Evolutionary conservation across 768 basidiomycete species (phyloP), one percentile per base, ranked within the genome.

Genomic region (Serendipita sp.): DNA sequence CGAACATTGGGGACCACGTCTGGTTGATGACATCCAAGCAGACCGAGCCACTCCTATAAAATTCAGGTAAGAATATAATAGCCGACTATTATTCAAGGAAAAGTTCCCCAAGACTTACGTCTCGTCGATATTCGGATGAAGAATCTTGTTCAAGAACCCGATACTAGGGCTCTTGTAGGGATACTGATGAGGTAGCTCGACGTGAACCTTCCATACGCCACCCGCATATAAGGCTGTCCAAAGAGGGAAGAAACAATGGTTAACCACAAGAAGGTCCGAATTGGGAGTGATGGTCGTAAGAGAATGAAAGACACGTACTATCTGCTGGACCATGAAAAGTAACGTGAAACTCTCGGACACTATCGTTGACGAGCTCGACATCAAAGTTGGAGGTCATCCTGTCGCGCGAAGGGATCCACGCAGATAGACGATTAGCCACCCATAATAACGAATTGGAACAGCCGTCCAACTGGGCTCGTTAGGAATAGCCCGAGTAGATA

Each of bases 101-200:
- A 23, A 23, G 23, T 23, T 23, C 23, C 23, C 23, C 45, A 18
- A 18, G 45, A 46, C 45, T 46, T 13, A 91, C 88, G 96, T 78
- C 75, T 99, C 96, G 76, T 99, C 96, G 71, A 99, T 99, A 72
- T 99, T 99, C 18, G 96, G 96, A 71, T 98, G 96, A 73, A 96
- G 98, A 74, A 99, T 97, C 87, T 97, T 97, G 83, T 99, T 99
- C 91, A 96, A 94, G 76, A 99, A 99, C 1, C 96, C 96, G 69
- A 99, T 99, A 72, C 91, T 93, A 3, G 96, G 96, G 34, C 91
- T 95, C 76, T 98, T 98, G 84, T 88, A 99, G 1, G 96, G 96
- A 73, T 98, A 99, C 75, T 96, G 92, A 68, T 97, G 92, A 28
- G 95, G 96, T 23, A 99, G 81, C 73, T 99, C 96, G 66, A 99